Evolutionary conservation across 495 filamentous ascomycete genomes (phyloP).

Genomic region (Aeminium ludgeri): DNA sequence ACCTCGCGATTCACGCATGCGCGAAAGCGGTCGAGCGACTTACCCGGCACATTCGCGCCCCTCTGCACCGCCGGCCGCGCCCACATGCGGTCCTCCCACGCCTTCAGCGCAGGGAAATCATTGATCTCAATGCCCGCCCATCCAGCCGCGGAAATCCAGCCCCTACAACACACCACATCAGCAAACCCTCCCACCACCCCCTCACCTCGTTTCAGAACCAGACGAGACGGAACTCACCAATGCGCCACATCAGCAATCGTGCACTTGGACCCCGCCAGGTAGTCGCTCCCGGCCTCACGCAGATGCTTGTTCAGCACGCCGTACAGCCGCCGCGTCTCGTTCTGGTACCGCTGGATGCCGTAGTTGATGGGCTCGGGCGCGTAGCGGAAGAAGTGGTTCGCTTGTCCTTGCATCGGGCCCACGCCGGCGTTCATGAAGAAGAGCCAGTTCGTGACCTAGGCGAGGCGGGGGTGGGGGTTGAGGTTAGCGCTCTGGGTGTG

Average conservation of each 20-base stretch:
- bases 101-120: slow-evolving; percentile 53
- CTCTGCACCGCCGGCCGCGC: slow-evolving; percentile 54
- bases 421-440: slow-evolving; percentile 52
- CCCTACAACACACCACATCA: neutral
- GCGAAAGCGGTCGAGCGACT: too few species aligned
- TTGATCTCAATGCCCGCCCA: slow-evolving; percentile 42
- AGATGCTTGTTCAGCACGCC: slow-evolving; percentile 62
- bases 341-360: slow-evolving; percentile 64
- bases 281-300: slow-evolving; percentile 30
- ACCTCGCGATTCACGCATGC: too few species aligned
- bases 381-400: slow-evolving; percentile 79
- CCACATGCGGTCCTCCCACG: slow-evolving; percentile 50
- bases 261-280: slow-evolving; percentile 60
- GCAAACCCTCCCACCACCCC: too few species aligned
- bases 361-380: slow-evolving; percentile 79
- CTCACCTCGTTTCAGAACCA: slow-evolving; percentile 38
- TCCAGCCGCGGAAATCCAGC: slow-evolving; percentile 6
- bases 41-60: slow-evolving; percentile 66
- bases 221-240: slow-evolving; percentile 38
- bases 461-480: neutral
- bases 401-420: slow-evolving; percentile 87
- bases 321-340: slow-evolving; percentile 70
- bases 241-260: slow-evolving; percentile 75
- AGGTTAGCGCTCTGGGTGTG: neutral
- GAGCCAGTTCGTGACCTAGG: slow-evolving; percentile 53